Percentiles rank a stretch among this genome's conserved stretches.
These are phyloP conservation scores for Dentipellis fragilis DNA, from an alignment of 768 basidiomycete genomes.

Conservation along the genomic window DNA sequence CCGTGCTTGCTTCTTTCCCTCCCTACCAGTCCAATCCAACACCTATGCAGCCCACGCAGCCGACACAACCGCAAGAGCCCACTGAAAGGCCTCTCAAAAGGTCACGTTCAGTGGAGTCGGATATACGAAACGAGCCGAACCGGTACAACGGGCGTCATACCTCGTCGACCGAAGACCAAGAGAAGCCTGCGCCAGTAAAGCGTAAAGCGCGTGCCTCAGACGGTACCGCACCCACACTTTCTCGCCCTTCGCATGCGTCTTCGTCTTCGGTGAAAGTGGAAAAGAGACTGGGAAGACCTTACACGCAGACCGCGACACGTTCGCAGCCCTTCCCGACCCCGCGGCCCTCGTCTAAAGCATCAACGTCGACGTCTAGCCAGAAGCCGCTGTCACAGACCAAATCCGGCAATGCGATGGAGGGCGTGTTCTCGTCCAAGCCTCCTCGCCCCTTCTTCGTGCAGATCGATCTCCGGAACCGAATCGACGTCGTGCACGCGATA, in stretches of 20 bases:
- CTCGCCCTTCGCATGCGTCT: not conserved
- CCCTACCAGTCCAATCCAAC: not conserved
- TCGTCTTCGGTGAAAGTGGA: not conserved
- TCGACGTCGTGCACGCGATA: conserved; percentile 1
- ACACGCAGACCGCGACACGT: not conserved
- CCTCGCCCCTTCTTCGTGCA: not conserved
- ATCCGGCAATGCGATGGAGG: not conserved
- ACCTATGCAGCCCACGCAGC: not conserved
- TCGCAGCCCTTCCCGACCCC: not conserved
- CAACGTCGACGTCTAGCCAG: not conserved
- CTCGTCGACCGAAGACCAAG: no score
- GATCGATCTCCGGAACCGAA: not conserved
- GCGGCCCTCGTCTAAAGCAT: not conserved
- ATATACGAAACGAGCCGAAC: no score
- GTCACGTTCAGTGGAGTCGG: no score
- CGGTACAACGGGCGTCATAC: no score
- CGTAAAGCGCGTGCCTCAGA: not conserved
- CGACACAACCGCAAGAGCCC: not conserved
- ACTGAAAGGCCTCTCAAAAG: not conserved
- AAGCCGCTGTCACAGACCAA: not conserved
- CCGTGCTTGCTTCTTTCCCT: not conserved
- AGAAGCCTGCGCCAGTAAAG: not conserved
- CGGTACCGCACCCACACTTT: not conserved
- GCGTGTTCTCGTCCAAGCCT: not conserved
- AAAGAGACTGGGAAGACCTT: not conserved